These are phyloP conservation scores for Wickerhamiella sorbophila DNA, from an alignment of 805 yeast species.

Conservation along the genomic window DNA sequence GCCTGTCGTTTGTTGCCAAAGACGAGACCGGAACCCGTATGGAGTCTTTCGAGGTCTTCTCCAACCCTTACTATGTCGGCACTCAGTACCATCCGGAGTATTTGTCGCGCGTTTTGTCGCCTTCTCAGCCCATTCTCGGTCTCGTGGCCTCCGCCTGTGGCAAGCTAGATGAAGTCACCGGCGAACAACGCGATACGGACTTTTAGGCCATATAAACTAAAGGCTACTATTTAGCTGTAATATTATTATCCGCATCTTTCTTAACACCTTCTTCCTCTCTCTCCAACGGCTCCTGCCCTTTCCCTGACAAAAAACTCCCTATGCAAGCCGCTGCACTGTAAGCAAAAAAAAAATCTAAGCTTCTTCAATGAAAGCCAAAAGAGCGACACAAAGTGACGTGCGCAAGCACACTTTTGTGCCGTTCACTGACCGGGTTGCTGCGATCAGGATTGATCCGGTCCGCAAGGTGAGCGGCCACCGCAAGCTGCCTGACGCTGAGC, in stretches of 20 bases:
- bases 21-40: constrained; percentile 84
- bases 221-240: background rate
- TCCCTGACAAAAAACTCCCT: background rate
- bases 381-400: constrained; percentile 4
- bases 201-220: too few species aligned
- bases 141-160: constrained; percentile 90
- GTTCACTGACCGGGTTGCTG: constrained; percentile 72
- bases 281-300: background rate
- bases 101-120: constrained; percentile 88
- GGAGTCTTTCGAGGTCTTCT: constrained; percentile 79
- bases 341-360: constrained; percentile 1
- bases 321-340: constrained; percentile 2
- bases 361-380: background rate
- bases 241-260: background rate
- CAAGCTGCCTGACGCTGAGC: background rate
- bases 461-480: constrained; percentile 15
- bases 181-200: constrained; percentile 8
- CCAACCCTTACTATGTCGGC: constrained; percentile 84
- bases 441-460: constrained; percentile 66
- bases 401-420: constrained; percentile 36
- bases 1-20: constrained; percentile 81
- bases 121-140: constrained; percentile 93
- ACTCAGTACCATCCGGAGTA: constrained; percentile 99
- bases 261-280: background rate
- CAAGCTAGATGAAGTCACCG: constrained; percentile 50